A percentile compares a stretch with the other conserved stretches of the same genome.
Evolutionary conservation across 345 rosid genomes (phyloP).

Genomic region (Aegle marmelos): DNA sequence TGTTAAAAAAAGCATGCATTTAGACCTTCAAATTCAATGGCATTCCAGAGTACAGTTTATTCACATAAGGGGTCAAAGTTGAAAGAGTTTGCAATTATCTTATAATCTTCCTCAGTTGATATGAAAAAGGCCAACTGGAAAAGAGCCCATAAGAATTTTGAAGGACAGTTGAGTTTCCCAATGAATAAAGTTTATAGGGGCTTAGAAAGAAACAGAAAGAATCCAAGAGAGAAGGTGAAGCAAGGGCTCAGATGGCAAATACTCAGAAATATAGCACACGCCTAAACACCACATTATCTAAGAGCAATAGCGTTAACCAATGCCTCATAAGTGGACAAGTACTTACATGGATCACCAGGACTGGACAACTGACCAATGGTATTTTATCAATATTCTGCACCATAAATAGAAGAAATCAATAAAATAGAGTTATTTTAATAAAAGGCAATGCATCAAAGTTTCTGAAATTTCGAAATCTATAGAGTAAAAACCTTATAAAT

Average conservation of each 20-base stretch:
- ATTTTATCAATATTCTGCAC: slow-evolving; percentile 89
- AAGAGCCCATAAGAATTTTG: background rate
- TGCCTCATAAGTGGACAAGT: background rate
- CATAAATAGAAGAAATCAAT: slow-evolving; percentile 11
- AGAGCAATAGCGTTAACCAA: background rate
- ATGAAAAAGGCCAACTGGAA: background rate
- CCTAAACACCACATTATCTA: background rate
- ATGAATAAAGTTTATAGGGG: background rate
- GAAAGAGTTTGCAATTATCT: background rate
- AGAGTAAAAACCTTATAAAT: slow-evolving; percentile 62
- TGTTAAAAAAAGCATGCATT: background rate
- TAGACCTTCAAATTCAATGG: slow-evolving; percentile 1
- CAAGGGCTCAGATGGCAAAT: background rate
- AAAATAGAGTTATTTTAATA: slow-evolving; percentile 9
- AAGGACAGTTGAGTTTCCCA: background rate
- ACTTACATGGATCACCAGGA: slow-evolving; percentile 76
- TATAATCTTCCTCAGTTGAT: background rate
- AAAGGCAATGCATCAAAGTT: background rate
- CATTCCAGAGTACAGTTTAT: background rate
- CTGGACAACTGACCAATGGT: slow-evolving; percentile 71
- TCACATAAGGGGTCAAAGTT: background rate
- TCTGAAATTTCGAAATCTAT: background rate
- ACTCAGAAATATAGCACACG: background rate
- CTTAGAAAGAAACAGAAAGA: background rate
- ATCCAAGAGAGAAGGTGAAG: background rate